Base-by-base conservation (phyloP, 2,329 filamentous ascomycete genomes). In the Colletotrichum lentis region DNA sequence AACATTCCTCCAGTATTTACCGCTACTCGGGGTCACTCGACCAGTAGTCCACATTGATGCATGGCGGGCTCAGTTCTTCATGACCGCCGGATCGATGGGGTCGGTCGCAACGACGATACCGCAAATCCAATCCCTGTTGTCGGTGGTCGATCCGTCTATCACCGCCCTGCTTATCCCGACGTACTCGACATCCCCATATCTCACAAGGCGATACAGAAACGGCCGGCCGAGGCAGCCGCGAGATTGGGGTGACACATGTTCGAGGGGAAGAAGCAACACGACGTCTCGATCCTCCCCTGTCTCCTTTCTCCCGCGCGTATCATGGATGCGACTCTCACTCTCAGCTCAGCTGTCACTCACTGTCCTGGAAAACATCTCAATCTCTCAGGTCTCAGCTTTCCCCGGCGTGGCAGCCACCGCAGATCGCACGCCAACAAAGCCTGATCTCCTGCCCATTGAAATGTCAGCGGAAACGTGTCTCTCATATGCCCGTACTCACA, bases 201-300 rank as follows among this genome's bases (percentile, higher is more conserved):
- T 24, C 49, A 24, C 46, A 37, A 24, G 35, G 57, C n/a, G n/a
- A 27, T 22, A 59, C 53, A 47, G 31, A n/a, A 54, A 64, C 41
- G 54, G 31, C 53, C 39, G 61, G 47, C 41, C 39, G 47, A 54
- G 37, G 54, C 47, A 43, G n/a, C 35, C 31, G 54, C 37, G 39
- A 66, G 53, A 64, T 64, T 55, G 37, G 10, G 14, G 54, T 64
- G 31, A 59, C 61, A 67, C 64, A 41, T 54, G 61, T 55, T 41
- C 22, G 20, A 61, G 55, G n/a, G 41, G 18, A 55, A 66, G 50
- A 62, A 50, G 57, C 20, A 65, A 49, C 49, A 24, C 20, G 31
- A 41, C n/a, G 22, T 20, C 16, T 47, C 18, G 14, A 8, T 59
- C 22, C 16, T 44, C n/a, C n/a, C 5, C 11, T 39, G 14, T 43